A percentile compares a stretch with the other conserved stretches of the same genome.
phyloP scores from a whole-genome alignment of 352 stramenopile species.

The Pythium aphanidermatum region DNA sequence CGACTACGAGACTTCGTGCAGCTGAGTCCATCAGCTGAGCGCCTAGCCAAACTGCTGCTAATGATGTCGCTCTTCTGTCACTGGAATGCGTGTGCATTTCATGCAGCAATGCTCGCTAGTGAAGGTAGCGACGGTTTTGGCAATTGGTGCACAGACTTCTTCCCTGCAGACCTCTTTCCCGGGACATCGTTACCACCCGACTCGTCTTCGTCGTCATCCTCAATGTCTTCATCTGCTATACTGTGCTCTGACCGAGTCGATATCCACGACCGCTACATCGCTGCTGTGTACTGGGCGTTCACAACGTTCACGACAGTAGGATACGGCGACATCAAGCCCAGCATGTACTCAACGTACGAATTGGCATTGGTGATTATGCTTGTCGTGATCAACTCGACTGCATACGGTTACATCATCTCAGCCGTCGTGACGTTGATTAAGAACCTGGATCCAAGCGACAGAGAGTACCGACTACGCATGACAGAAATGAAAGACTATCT shows the following conservation, averaged over 20 bases:
- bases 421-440: conserved; percentile 78
- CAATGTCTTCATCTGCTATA: background rate
- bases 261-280: conserved; percentile 61
- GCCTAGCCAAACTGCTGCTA: conserved; percentile 54
- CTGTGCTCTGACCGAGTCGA: conserved; percentile 37
- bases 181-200: background rate
- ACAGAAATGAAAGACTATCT: conserved; percentile 87
- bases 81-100: conserved; percentile 83
- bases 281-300: conserved; percentile 86
- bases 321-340: conserved; percentile 75
- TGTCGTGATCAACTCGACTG: conserved; percentile 73
- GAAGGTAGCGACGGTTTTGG: conserved; percentile 31
- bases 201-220: conserved; percentile 11
- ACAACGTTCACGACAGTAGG: conserved; percentile 89
- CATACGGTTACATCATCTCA: conserved; percentile 80
- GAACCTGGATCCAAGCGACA: conserved; percentile 70
- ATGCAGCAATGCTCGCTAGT: conserved; percentile 62
- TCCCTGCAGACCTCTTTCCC: conserved; percentile 12
- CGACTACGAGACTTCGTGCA: conserved; percentile 67
- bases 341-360: conserved; percentile 67
- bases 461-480: conserved; percentile 69
- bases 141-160: conserved; percentile 57
- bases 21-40: conserved; percentile 72
- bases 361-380: conserved; percentile 64
- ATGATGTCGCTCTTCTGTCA: conserved; percentile 81